Conservation (phyloP, 78 protist genomes). For the Emiliania huxleyi region DNA sequence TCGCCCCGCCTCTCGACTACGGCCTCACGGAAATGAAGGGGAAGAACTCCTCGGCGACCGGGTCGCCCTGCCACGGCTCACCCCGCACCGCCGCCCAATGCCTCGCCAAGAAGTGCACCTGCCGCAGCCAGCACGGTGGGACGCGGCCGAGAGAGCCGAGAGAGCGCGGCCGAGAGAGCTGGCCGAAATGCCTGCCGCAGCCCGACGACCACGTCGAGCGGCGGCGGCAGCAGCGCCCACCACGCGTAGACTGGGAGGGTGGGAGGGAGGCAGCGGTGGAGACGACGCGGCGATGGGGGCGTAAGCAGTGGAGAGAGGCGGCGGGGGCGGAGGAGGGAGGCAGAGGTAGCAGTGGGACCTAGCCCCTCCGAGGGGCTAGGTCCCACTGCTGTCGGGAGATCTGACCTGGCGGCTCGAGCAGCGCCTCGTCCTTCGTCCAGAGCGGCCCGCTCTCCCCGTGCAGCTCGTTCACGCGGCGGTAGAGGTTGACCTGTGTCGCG, state of each 20-base stretch:
- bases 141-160: not conserved
- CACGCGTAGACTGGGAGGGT: too few relatives aligned
- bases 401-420: too few relatives aligned
- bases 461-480: conserved; percentile 3
- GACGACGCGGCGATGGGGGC: too few relatives aligned
- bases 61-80: conserved; percentile 2
- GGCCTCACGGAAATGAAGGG: conserved; percentile 34
- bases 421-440: too few relatives aligned
- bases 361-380: too few relatives aligned
- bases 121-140: not conserved
- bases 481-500: too few relatives aligned
- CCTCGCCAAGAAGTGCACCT: conserved; percentile 9
- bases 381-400: too few relatives aligned
- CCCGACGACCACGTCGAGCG: conserved; percentile 21
- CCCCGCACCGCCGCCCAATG: not conserved
- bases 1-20: too few relatives aligned
- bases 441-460: not conserved
- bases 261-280: too few relatives aligned
- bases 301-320: too few relatives aligned
- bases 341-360: too few relatives aligned
- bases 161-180: not conserved
- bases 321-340: too few relatives aligned
- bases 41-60: not conserved
- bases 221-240: conserved; percentile 40
- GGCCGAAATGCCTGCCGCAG: not conserved